Percentiles rank a stretch among this genome's conserved stretches.
phyloP scores from a whole-genome alignment of 2,329 filamentous ascomycete genomes.

The Phyllosticta citribraziliensis region DNA sequence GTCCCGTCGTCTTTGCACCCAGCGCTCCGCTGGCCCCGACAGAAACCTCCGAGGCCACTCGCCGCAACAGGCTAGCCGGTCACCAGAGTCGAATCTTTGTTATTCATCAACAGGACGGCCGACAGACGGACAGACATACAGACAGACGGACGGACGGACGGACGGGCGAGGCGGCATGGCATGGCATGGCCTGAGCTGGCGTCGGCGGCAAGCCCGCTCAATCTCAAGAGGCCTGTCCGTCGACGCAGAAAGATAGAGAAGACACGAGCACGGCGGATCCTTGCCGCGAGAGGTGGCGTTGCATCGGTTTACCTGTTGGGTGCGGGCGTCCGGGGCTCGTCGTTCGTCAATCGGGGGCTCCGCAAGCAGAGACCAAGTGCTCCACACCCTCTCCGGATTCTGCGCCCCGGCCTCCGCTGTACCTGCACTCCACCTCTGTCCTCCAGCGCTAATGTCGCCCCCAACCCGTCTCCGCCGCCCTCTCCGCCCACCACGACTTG shows the following conservation, averaged over 20 bases:
- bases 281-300: neutral
- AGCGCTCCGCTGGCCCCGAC: too few species aligned
- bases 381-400: neutral
- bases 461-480: too few species aligned
- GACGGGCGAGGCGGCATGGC: too few species aligned
- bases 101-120: too few species aligned
- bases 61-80: too few species aligned
- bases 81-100: too few species aligned
- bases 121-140: too few species aligned
- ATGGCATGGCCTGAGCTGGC: too few species aligned
- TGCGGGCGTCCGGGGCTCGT: neutral
- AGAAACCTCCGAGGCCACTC: too few species aligned
- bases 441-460: too few species aligned
- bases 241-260: neutral
- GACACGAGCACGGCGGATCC: neutral
- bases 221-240: neutral
- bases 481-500: too few species aligned
- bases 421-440: neutral
- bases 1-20: neutral
- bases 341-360: neutral
- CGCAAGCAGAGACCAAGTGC: neutral
- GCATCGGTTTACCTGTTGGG: neutral
- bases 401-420: neutral
- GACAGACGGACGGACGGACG: too few species aligned
- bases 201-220: neutral